Evolutionary conservation across 441 rosid species (phyloP).

Genomic region (Flueggea neowawraea): DNA sequence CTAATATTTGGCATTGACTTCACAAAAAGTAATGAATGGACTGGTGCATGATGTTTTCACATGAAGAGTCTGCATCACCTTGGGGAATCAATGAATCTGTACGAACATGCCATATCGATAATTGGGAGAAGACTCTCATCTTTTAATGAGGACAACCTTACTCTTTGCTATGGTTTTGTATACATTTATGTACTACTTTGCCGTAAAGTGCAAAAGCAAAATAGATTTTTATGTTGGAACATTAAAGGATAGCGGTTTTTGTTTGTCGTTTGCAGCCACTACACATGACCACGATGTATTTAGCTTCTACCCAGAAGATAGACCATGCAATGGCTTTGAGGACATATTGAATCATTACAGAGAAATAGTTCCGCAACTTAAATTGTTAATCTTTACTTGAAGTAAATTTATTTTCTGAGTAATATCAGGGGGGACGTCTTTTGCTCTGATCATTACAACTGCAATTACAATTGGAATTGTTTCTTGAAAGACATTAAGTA

Average conservation of each 20-base stretch:
- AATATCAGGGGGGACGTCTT: conserved; percentile 78
- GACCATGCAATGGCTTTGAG: too few species aligned
- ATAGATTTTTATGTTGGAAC: too few species aligned
- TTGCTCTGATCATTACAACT: conserved; percentile 82
- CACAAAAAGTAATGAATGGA: conserved; percentile 1
- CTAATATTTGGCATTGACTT: neutral
- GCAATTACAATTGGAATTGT: conserved; percentile 77
- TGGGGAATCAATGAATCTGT: conserved; percentile 43
- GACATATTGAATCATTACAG: conserved; percentile 57
- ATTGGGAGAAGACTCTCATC: conserved; percentile 52
- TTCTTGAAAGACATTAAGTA: too few species aligned
- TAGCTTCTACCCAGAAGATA: too few species aligned
- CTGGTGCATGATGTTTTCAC: conserved; percentile 52
- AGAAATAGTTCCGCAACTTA: conserved; percentile 62
- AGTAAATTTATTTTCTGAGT: neutral
- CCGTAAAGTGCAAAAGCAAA: too few species aligned
- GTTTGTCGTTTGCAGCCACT: too few species aligned
- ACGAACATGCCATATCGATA: conserved; percentile 62
- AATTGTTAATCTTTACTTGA: conserved; percentile 1
- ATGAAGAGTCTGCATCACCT: conserved; percentile 48
- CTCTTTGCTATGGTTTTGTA: conserved; percentile 70
- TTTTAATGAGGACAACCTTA: conserved; percentile 60
- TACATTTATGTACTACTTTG: neutral
- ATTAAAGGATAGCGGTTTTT: too few species aligned
- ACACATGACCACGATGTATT: too few species aligned